Base-by-base conservation (phyloP, 1,284 basidiomycete species). In the Rhodotorula sp. region DNA sequence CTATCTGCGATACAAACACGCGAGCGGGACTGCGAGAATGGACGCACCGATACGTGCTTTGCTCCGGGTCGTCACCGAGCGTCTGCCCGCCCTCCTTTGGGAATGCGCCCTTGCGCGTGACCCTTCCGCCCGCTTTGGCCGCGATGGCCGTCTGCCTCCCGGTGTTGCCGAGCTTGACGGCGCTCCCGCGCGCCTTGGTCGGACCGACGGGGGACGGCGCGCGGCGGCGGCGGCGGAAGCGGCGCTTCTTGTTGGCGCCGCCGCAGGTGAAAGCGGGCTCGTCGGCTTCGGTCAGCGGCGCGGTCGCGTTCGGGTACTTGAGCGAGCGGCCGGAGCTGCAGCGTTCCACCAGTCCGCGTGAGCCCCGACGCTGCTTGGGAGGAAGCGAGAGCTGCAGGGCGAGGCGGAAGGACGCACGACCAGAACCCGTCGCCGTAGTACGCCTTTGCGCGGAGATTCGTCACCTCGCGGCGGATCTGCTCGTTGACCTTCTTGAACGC, bases 381-480 rank as follows among this genome's bases (percentile, higher is more conserved):
- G 49, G 49, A 53, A 2, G n/a, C 12, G n/a, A 12, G n/a, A 12
- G 50, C n/a, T 10, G 48, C n/a, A n/a, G n/a, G n/a, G n/a, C n/a
- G n/a, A n/a, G n/a, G n/a, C n/a, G n/a, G n/a, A n/a, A 23, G n/a
- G 14, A 53, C 52, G 16, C 25, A 41, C 27, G 63, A 64, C 71
- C 71, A 72, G 65, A 72, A 74, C 3, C 74, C 74, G 52, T 75
- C 74, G 50, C 74, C 74, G 48, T 44, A 70, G 67, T 75, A 75
- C 13, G 58, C 57, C n/a, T 64, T 27, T 3, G 46, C 59, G 25
- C 72, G 68, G 4, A 75, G 60, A 0, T 12, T 4, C 4, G 49
- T n/a, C 14, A 75, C 19, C 7, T 65, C 64, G n/a, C 53, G 8
- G 21, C 69, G 60, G 27, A 75, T n/a, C 27, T 71, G 67, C 48